These are phyloP conservation scores for Talaromyces borbonicus DNA, from an alignment of 495 filamentous ascomycete genomes.

Conservation along the genomic window DNA sequence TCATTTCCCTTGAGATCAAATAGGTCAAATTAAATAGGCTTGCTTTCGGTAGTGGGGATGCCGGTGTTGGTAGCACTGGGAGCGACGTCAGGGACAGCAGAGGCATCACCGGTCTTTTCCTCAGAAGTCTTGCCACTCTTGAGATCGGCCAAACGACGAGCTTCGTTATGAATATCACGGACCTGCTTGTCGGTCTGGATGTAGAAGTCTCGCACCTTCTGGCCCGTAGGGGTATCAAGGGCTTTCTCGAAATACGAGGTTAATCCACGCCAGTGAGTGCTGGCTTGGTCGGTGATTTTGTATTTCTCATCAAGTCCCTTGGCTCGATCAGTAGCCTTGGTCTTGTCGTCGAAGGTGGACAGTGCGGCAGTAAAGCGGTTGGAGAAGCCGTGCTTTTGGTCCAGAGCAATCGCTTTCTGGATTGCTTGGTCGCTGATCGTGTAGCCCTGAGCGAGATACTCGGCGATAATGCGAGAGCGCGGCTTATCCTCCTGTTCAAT, in stretches of 20 bases:
- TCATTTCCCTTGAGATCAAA: too few relatives aligned
- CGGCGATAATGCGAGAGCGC: constrained; percentile 80
- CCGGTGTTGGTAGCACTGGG: constrained; percentile 17
- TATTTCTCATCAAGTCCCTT: constrained; percentile 66
- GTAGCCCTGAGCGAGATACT: constrained; percentile 94
- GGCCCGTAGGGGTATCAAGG: constrained; percentile 69
- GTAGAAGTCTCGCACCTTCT: constrained; percentile 81
- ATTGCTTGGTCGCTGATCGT: constrained; percentile 74
- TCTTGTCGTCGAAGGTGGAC: constrained; percentile 66
- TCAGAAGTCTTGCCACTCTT: constrained; percentile 53
- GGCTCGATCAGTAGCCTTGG: constrained; percentile 70
- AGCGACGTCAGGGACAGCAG: constrained; percentile 12
- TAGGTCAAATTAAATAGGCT: not conserved
- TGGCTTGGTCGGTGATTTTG: constrained; percentile 58
- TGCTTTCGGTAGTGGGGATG: constrained; percentile 3
- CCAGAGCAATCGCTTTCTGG: constrained; percentile 74
- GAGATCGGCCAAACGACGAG: constrained; percentile 72
- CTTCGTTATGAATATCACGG: constrained; percentile 85
- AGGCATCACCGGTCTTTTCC: constrained; percentile 9
- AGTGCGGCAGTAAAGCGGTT: constrained; percentile 65
- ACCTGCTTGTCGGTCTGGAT: constrained; percentile 71
- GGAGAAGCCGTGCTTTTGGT: constrained; percentile 83
- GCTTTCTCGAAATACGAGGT: constrained; percentile 89
- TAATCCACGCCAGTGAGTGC: constrained; percentile 54
- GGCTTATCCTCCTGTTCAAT: constrained; percentile 94